Conservation (phyloP, 2,329 filamentous ascomycete species). For the Diaporthe citrichinensis region DNA sequence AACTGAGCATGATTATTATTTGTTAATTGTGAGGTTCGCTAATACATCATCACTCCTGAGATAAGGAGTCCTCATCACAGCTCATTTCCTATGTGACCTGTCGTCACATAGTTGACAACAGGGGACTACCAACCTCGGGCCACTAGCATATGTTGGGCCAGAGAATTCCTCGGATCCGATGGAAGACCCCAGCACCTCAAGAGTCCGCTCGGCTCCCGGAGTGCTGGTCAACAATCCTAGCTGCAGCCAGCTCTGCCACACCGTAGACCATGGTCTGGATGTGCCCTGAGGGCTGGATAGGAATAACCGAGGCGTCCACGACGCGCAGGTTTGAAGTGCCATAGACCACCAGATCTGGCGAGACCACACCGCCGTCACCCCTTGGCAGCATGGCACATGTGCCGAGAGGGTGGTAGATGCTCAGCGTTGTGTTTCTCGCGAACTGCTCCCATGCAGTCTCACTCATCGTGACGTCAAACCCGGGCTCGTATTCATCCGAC, state of each 20-base stretch:
- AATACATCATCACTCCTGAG: neutral
- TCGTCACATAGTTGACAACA: neutral
- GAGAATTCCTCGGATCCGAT: neutral
- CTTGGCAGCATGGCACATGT: conserved; percentile 38
- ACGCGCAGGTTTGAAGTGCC: conserved; percentile 35
- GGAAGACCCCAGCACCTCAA: neutral
- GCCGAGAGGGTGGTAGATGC: conserved; percentile 27
- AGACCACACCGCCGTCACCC: conserved; percentile 35
- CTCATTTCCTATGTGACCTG: too few species aligned
- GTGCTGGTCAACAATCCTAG: conserved; percentile 23
- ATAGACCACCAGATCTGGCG: conserved; percentile 36
- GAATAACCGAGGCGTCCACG: conserved; percentile 34
- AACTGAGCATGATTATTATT: neutral
- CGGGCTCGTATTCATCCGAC: conserved; percentile 32
- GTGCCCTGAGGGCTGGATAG: conserved; percentile 24
- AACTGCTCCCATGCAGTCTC: conserved; percentile 24
- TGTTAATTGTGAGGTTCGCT: neutral
- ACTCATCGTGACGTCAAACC: neutral
- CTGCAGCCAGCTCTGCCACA: conserved; percentile 31
- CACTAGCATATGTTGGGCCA: neutral
- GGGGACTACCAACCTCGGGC: neutral
- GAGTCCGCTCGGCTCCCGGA: neutral
- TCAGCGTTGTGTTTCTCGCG: conserved; percentile 15
- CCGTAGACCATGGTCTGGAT: conserved; percentile 26
- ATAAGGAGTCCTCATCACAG: neutral